Base-by-base conservation (phyloP, 2,329 filamentous ascomycete species). In the Aphanocladium album region DNA sequence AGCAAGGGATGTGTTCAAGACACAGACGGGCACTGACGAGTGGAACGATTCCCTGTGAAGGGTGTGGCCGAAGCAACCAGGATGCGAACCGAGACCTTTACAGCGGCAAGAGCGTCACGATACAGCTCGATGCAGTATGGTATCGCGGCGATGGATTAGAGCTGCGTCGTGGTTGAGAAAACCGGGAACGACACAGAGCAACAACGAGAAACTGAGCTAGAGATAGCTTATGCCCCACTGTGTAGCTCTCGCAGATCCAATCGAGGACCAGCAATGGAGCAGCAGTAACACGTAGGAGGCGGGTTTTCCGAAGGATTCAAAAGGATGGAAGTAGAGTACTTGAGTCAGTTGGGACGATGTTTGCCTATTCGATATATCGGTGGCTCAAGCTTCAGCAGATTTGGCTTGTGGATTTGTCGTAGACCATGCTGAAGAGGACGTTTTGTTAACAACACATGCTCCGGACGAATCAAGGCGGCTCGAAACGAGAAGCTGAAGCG, bases 221-320 rank as follows among this genome's bases (percentile, higher is more conserved):
- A 55, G 37, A 53, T 17, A 30, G 52, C 35, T 55, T 27, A n/a
- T 55, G 52, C 52, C 52, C 52, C 52, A 55, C 52, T 19, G 52
- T 21, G 35, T 55, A 55, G 52, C 52, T 55, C 52, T 55, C 17
- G 17, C 11, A 19, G 39, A 30, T 21, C n/a, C 9, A 35, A 35
- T 35, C 49, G 11, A 23, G 17, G 8, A 30, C 30, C 5, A 30
- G 30, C 30, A 30, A 5, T 9, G 5, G 30, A 30, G 9, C 30
- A 30, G 9, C 30, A 30, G 30, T 30, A 9, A 9, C 30, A 9
- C 30, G 30, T 30, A 30, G 30, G 30, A 30, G 30, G 30, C 7
- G 25, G 9, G 6, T 17, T 27, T 46, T 5, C 30, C 30, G 30
- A 30, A 30, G 30, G 9, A 30, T 5, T 5, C 5, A 9, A 50